Evolutionary conservation across 345 rosid genomes (phyloP), one percentile per base, ranked within the genome.

Genomic region (Eucalyptus pauciflora): DNA sequence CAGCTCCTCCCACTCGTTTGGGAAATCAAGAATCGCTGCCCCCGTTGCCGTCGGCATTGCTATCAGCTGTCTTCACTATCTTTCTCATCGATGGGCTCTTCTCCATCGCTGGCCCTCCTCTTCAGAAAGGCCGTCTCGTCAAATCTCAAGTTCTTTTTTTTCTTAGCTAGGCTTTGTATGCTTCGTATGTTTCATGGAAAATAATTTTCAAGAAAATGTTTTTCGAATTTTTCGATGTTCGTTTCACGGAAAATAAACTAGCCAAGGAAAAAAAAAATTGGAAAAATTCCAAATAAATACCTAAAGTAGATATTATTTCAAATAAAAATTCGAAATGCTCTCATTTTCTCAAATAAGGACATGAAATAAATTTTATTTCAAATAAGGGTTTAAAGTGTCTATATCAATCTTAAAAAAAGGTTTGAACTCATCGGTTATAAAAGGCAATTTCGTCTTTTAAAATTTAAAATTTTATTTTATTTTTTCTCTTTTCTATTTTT

Each of bases 51-150:
- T 92, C 45, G 94, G 94, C 41, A 71, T 93, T n/a, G 85, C 89
- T 5, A 25, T 94, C 20, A 92, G 94, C 33, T 93, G 81, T 91
- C 89, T 91, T 91, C 86, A 93, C 93, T 86, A 89, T 93, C 87
- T 86, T 89, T 62, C 88, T 85, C 91, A 94, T 94, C 88, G 86
- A 88, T 67, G 95, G 95, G 50, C 31, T 93, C 80, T 89, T 90
- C 93, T 24, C 45, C 83, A 89, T 87, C 90, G 89, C 87, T 37
- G 31, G 10, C 58, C 83, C 86, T 56, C 64, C 46, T 2, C 14
- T 25, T 58, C 89, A 52, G 16, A 88, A 37, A 8, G 7, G 12
- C 88, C 86, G 56, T 27, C 90, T 92, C 90, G 54, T 89, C 87
- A 87, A 87, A 89, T 87, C 85, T 81, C 50, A 88, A 88, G 91